Base-by-base conservation (phyloP, 1,284 basidiomycete genomes). In the Cutaneotrichosporon sp. region DNA sequence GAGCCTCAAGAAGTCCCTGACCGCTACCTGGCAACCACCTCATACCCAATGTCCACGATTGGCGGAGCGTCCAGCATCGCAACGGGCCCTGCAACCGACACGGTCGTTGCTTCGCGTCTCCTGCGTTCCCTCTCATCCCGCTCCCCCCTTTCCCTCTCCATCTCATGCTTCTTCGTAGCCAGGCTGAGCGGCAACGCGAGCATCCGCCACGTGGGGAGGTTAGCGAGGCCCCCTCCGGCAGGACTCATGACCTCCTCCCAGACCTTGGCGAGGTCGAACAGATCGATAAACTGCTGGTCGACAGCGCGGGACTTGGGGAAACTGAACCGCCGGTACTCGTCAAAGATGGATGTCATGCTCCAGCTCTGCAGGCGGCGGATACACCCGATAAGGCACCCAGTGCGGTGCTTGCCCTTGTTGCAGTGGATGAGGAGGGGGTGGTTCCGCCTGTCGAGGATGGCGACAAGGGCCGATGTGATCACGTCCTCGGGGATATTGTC, bases 371-470 rank as follows among this genome's bases (percentile, higher is more conserved):
- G 60, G 39, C 79, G 76, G 3, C 80, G 67, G 9, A 81, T 69
- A 60, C 79, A 80, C 4, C 80, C 80, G 7, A 81, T 76, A 25
- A 81, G 65, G 59, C 79, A 81, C 1, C 80, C 80, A 1, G 80
- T 81, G 2, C 80, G 75, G 55, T 81, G 80, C 71, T 81, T 81
- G 50, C 80, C 80, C 65, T 81, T 81, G 69, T 81, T 81, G 69
- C 80, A 81, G 60, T 81, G 80, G 17, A 81, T 79, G 29, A 81
- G 64, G 25, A 81, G 71, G 1, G 80, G 80, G 54, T 80, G 79
- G 60, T 81, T 81, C 4, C 79, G 68, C 32, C 62, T 61, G 61
- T 81, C 80, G n/a, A 81, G 64, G 19, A 81, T 76, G 3, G 77
- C 75, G n/a, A 73, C 69, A 22, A 81, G 71, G 0, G 80, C 80